These are phyloP conservation scores for Russula griseocarnosa DNA, from an alignment of 768 basidiomycete genomes.

Conservation along the genomic window DNA sequence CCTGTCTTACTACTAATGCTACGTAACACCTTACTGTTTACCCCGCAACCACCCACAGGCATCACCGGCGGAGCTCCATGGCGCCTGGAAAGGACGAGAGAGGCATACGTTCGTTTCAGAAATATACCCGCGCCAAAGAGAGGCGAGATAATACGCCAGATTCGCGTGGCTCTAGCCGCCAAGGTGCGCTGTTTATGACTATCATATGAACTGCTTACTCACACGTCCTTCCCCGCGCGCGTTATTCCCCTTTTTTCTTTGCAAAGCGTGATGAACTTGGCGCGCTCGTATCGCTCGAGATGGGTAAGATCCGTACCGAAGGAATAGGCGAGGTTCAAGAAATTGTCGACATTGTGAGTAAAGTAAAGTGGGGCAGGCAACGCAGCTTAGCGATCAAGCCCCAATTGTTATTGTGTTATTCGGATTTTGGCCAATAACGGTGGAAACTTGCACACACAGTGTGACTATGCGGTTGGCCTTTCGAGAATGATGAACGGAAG, in stretches of 20 bases:
- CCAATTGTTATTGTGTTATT: neutral
- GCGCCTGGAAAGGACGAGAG: slow-evolving; percentile 64
- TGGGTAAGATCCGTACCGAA: slow-evolving; percentile 89
- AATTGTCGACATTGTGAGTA: slow-evolving; percentile 86
- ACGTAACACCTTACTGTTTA: neutral
- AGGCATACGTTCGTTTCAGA: slow-evolving; percentile 70
- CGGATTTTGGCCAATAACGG: neutral
- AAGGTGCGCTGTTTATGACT: slow-evolving; percentile 44
- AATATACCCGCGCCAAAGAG: slow-evolving; percentile 80
- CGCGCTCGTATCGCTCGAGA: slow-evolving; percentile 78
- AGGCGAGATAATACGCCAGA: slow-evolving; percentile 85
- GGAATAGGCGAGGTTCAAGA: slow-evolving; percentile 93
- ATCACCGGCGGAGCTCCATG: slow-evolving; percentile 66
- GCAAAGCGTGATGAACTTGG: slow-evolving; percentile 71
- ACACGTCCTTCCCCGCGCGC: neutral
- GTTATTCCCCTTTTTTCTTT: neutral
- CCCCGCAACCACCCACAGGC: slow-evolving; percentile 40
- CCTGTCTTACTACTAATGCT: neutral
- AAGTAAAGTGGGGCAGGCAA: no score
- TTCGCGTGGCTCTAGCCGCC: slow-evolving; percentile 71
- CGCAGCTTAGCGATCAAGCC: no score
- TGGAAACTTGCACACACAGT: slow-evolving; percentile 43
- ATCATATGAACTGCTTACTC: neutral
- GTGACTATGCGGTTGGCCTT: slow-evolving; percentile 90
- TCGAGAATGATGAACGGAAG: slow-evolving; percentile 94